Conservation (phyloP, 441 rosid species). For the Populus hybrid region DNA sequence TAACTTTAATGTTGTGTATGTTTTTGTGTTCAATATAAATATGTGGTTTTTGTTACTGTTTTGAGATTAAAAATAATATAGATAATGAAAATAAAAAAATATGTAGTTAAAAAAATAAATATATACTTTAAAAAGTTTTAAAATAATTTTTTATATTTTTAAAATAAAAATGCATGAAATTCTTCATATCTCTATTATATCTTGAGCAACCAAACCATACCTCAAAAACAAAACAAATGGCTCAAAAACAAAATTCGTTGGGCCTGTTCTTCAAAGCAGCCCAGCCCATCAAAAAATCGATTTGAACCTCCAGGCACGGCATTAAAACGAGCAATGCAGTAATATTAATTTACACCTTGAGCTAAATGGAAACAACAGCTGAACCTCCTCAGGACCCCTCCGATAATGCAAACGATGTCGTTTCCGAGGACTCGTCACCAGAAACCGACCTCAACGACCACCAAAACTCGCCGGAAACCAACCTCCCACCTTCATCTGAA, state of each 20-base stretch:
- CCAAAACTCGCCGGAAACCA: conserved; percentile 19
- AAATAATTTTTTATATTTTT: too few species aligned
- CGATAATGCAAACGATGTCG: conserved; percentile 36
- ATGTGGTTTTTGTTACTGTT: too few species aligned
- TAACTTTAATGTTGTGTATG: too few species aligned
- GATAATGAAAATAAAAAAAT: too few species aligned
- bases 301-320: not conserved
- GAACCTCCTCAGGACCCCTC: conserved; percentile 30
- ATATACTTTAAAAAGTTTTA: too few species aligned
- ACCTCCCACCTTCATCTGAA: conserved; percentile 23
- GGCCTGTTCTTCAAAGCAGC: not conserved
- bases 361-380: conserved; percentile 24
- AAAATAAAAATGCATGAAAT: too few species aligned
- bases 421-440: not conserved
- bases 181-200: too few species aligned
- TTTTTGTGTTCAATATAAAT: not conserved
- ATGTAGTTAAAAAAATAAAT: too few species aligned
- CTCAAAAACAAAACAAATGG: too few species aligned
- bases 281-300: not conserved
- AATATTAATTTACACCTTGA: not conserved
- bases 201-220: too few species aligned
- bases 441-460: too few species aligned
- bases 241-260: not conserved
- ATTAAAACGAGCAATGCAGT: not conserved
- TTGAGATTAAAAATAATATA: too few species aligned